Percentiles rank a stretch among this genome's conserved stretches.
Conservation (phyloP, 345 rosid genomes). For the Jatropha curcas region DNA sequence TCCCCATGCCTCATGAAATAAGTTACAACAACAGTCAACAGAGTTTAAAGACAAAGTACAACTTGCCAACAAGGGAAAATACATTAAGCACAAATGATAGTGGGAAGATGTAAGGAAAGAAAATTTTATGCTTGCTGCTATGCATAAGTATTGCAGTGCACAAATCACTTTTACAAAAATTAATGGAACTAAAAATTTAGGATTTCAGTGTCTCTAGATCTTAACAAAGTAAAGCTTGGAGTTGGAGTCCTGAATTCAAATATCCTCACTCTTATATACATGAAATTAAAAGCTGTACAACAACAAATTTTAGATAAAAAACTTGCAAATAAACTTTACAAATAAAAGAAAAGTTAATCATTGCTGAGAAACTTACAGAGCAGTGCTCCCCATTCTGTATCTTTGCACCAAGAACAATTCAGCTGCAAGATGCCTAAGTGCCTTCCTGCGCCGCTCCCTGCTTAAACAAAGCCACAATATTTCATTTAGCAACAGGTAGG, state of each 20-base stretch:
- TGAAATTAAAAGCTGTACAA: not conserved
- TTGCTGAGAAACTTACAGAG: slow-evolving; percentile 54
- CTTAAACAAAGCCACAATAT: slow-evolving; percentile 14
- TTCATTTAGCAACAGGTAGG: not conserved
- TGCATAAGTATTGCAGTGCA: too few relatives aligned
- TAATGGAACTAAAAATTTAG: not conserved
- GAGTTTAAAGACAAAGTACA: too few relatives aligned
- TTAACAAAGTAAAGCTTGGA: not conserved
- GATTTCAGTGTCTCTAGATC: not conserved
- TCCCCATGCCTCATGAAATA: too few relatives aligned
- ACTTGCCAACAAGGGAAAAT: too few relatives aligned
- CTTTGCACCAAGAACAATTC: slow-evolving; percentile 79
- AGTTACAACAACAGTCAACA: too few relatives aligned
- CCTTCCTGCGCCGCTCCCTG: slow-evolving; percentile 67
- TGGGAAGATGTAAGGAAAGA: not conserved
- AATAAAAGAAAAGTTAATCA: not conserved
- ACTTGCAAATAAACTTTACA: not conserved
- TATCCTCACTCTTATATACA: not conserved
- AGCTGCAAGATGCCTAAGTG: slow-evolving; percentile 75
- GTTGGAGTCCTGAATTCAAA: not conserved
- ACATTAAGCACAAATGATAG: not conserved
- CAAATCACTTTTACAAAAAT: not conserved
- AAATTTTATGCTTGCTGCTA: not conserved
- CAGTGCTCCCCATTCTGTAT: slow-evolving; percentile 97
- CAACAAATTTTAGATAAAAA: not conserved